Conservation (phyloP, 345 rosid genomes). For the Euclidium syriacum region DNA sequence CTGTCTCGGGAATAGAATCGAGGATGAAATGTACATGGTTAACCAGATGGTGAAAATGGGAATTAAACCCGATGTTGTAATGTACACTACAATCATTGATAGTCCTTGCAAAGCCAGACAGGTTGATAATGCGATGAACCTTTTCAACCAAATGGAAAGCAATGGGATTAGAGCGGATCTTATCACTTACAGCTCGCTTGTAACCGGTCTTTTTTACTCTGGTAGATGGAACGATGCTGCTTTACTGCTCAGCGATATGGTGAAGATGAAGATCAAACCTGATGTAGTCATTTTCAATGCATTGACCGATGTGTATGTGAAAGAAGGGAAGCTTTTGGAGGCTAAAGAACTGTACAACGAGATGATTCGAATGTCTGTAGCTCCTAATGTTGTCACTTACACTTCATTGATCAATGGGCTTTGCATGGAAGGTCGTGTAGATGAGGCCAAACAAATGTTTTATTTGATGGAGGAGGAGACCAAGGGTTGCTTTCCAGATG, state of each 20-base stretch:
- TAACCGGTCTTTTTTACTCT: conserved; percentile 8
- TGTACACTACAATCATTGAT: conserved; percentile 24
- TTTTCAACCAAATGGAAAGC: conserved; percentile 16
- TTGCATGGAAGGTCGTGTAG: conserved; percentile 5
- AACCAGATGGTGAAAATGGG: conserved; percentile 9
- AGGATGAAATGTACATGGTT: conserved; percentile 2
- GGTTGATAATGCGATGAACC: conserved; percentile 11
- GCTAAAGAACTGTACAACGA: conserved; percentile 14
- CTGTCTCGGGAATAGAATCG: neutral
- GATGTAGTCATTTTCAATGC: conserved; percentile 25
- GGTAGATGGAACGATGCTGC: conserved; percentile 17
- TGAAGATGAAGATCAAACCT: conserved; percentile 8
- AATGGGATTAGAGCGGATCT: conserved; percentile 9
- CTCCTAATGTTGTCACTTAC: conserved; percentile 17
- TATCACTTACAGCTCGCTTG: conserved; percentile 10
- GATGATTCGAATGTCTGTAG: conserved; percentile 17
- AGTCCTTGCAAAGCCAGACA: conserved; percentile 7
- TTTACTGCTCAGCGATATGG: neutral
- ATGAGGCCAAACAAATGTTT: conserved; percentile 18
- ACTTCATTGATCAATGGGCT: conserved; percentile 23
- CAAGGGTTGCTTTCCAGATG: conserved; percentile 21
- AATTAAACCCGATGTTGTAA: conserved; percentile 3
- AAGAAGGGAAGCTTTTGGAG: conserved; percentile 16
- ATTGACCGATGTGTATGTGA: conserved; percentile 20
- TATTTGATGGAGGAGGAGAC: conserved; percentile 9